Conservation (phyloP, 1,284 basidiomycete genomes). For the Malassezia caprae region DNA sequence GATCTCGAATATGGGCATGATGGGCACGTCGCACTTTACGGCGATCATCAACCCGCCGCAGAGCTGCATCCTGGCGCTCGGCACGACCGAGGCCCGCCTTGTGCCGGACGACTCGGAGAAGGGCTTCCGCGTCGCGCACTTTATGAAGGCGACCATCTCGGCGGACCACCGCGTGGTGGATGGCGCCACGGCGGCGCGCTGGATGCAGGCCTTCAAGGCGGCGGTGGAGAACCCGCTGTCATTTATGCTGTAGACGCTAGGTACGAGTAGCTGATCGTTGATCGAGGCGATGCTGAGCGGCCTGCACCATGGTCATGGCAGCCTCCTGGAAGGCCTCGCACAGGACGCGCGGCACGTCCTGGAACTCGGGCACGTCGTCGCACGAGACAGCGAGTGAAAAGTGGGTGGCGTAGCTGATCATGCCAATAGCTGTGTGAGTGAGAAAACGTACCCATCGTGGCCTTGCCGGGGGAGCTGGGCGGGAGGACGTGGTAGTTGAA, state of each 20-base stretch:
- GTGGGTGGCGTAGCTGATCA: constrained; percentile 44
- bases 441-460: constrained; percentile 25
- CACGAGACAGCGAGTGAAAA: constrained; percentile 45
- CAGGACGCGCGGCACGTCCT: constrained; percentile 31
- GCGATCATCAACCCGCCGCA: constrained; percentile 99
- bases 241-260: constrained; percentile 31
- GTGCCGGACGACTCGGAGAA: constrained; percentile 79
- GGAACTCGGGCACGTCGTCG: constrained; percentile 44
- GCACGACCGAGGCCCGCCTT: constrained; percentile 74
- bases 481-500: constrained; percentile 45
- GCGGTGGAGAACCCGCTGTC: constrained; percentile 87
- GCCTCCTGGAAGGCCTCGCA: constrained; percentile 43
- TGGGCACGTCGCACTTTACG: constrained; percentile 78
- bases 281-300: constrained; percentile 26
- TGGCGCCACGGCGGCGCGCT: constrained; percentile 53
- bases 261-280: constrained; percentile 6
- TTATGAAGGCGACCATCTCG: constrained; percentile 93
- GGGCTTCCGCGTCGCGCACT: constrained; percentile 57
- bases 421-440: constrained; percentile 27
- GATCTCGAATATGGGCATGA: constrained; percentile 99
- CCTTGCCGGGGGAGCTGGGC: constrained; percentile 42
- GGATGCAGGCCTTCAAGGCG: constrained; percentile 80
- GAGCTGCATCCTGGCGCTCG: constrained; percentile 92
- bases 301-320: constrained; percentile 29
- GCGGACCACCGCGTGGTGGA: constrained; percentile 71